Evolutionary conservation across 768 basidiomycete genomes (phyloP), one percentile per base, ranked within the genome.

Genomic region (Suillus hirtellus): DNA sequence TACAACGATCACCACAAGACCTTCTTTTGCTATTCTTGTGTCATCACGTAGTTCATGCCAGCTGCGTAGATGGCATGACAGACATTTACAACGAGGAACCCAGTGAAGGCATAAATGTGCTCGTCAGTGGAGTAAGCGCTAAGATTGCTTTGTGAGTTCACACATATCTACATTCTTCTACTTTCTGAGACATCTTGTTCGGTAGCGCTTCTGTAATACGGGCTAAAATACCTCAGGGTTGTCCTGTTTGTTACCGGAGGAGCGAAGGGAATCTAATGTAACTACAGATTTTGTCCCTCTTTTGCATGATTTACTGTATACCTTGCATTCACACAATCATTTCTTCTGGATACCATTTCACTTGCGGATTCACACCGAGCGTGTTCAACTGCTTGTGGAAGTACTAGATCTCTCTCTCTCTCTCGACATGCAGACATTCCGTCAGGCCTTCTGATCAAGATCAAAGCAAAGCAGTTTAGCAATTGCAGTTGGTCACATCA

Each of bases 11-110:
- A 11, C 81, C 87, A 1, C 83, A 88, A 50, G 79, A 84, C 4
- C 78, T 93, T n/a, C 70, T 85, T 3, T 72, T 97, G 4, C 75
- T 95, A 35, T 97, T 93, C 75, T 79, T 97, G 11, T 97, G 95
- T 73, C 88, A 92, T 40, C 95, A 97, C 70, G 84, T 90, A 53
- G 90, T 95, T 0, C 95, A 97, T 70, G 89, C 89, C 0, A 77
- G 80, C 9, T 96, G 95, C 67, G 85, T 89, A 1, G 84, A 80
- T n/a, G 86, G 88, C 11, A 82, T 81, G 6, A 86, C 88, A 43
- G 77, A 85, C 2, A 78, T 95, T 9, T 88, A 90, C 0, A 76
- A 79, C 62, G 81, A 83, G 9, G 90, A 92, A 62, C 80, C 81
- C 34, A 80, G 80, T 17, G 73, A 84, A 19, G 79, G 81, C 14